Conservation (phyloP, 164 flowering plant genomes). For the Akebia trifoliata region DNA sequence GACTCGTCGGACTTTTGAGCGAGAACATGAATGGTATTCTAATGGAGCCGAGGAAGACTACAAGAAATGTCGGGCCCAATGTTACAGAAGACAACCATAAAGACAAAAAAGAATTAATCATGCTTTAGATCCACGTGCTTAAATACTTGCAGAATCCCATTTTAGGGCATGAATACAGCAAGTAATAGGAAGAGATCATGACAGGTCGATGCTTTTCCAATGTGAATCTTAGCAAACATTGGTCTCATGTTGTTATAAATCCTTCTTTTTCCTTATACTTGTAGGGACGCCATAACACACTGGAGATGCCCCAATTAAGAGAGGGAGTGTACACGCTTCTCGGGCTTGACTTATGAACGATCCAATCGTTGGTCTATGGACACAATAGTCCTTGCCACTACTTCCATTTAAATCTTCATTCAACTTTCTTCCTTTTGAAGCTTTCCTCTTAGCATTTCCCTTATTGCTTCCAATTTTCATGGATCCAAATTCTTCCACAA, state of each 20-base stretch:
- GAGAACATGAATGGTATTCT: too few species aligned
- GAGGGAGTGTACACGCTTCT: conserved; percentile 70
- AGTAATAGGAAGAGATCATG: too few species aligned
- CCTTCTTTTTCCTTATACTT: conserved; percentile 48
- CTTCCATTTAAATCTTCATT: conserved; percentile 3
- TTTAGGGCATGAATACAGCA: too few species aligned
- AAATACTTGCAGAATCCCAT: too few species aligned
- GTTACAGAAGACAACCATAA: too few species aligned
- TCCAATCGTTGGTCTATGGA: conserved; percentile 54
- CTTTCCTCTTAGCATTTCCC: conserved; percentile 31
- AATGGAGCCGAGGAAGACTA: too few species aligned
- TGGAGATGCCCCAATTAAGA: conserved; percentile 82
- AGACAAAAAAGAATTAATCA: too few species aligned
- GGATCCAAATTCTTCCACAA: conserved; percentile 38
- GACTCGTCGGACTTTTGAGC: too few species aligned
- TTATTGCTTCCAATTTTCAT: conserved; percentile 26
- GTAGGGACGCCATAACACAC: conserved; percentile 99
- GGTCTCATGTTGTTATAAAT: neutral
- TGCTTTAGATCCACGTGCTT: too few species aligned
- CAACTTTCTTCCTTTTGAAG: conserved; percentile 27
- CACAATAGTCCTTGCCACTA: conserved; percentile 16
- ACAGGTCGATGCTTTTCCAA: too few species aligned
- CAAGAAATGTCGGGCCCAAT: too few species aligned
- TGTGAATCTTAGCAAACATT: too few species aligned
- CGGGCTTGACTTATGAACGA: conserved; percentile 78